phyloP scores from a whole-genome alignment of 2,329 filamentous ascomycete genomes.

The Microsporum audouinii region DNA sequence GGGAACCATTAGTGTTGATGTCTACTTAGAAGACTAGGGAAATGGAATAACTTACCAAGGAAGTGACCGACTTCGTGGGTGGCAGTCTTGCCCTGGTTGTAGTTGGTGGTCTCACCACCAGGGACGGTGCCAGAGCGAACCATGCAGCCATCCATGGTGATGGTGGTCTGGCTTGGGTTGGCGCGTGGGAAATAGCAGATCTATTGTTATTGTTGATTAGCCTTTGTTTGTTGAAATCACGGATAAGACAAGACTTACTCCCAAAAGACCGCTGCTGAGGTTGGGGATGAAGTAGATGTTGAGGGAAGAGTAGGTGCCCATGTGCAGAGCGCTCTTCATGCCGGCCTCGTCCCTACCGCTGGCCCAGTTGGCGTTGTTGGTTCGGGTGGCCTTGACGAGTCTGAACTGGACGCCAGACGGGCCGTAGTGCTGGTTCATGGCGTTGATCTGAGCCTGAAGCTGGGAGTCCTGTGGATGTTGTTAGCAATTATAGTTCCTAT shows the following conservation, averaged over 20 bases:
- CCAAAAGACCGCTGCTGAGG: conserved; percentile 6
- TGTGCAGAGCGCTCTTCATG: conserved; percentile 16
- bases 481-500: not conserved
- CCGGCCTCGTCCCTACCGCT: conserved; percentile 6
- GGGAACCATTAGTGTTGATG: not conserved
- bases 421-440: conserved; percentile 13
- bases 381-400: conserved; percentile 7
- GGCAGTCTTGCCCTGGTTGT: conserved; percentile 20
- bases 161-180: conserved; percentile 11
- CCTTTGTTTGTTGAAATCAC: not conserved
- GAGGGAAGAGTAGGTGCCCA: conserved; percentile 19
- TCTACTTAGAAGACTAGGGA: not conserved
- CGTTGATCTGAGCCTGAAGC: conserved; percentile 13
- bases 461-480: conserved; percentile 5
- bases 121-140: conserved; percentile 18
- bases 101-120: conserved; percentile 15
- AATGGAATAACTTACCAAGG: conserved; percentile 17
- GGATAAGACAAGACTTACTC: not conserved
- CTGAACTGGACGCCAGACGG: conserved; percentile 12
- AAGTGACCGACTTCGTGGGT: conserved; percentile 27
- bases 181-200: conserved; percentile 15
- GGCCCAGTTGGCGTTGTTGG: conserved; percentile 15
- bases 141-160: conserved; percentile 18
- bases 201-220: conserved; percentile 1
- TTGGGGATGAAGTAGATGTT: conserved; percentile 20